Conservation (phyloP, 108 stramenopile genomes). For the Skeletonema tropicum region DNA sequence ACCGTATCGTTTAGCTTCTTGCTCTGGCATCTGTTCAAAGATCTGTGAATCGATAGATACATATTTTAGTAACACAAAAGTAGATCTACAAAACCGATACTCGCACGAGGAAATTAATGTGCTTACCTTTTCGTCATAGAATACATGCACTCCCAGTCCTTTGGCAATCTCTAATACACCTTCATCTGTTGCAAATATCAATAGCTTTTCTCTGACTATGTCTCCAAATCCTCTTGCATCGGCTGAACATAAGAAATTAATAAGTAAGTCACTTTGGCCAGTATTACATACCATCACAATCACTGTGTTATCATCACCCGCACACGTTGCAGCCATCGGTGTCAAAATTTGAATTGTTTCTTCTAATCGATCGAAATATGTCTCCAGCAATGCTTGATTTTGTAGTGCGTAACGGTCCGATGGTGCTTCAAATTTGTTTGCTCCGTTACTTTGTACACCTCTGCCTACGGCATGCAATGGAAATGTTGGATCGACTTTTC, state of each 20-base stretch:
- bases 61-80: neutral
- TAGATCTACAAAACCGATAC: conserved; percentile 1
- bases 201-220: conserved; percentile 38
- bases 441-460: conserved; percentile 61
- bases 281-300: conserved; percentile 63
- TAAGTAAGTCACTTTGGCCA: conserved; percentile 51
- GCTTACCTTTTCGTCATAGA: conserved; percentile 52
- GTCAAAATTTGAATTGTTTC: conserved; percentile 51
- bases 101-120: neutral
- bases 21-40: conserved; percentile 43
- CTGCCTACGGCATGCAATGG: conserved; percentile 62
- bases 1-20: conserved; percentile 56
- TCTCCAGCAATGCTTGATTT: conserved; percentile 55
- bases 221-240: conserved; percentile 48
- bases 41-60: conserved; percentile 4
- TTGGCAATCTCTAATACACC: conserved; percentile 50
- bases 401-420: conserved; percentile 21
- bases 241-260: conserved; percentile 58
- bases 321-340: conserved; percentile 62
- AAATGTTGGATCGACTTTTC: conserved; percentile 19
- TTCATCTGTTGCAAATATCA: conserved; percentile 59
- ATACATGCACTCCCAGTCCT: conserved; percentile 50
- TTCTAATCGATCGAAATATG: conserved; percentile 58
- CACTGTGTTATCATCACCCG: conserved; percentile 46
- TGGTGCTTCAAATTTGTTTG: conserved; percentile 57